Percentiles rank a stretch among this genome's conserved stretches.
Evolutionary conservation across 768 basidiomycete genomes (phyloP).

Genomic region (Obba rivulosa): DNA sequence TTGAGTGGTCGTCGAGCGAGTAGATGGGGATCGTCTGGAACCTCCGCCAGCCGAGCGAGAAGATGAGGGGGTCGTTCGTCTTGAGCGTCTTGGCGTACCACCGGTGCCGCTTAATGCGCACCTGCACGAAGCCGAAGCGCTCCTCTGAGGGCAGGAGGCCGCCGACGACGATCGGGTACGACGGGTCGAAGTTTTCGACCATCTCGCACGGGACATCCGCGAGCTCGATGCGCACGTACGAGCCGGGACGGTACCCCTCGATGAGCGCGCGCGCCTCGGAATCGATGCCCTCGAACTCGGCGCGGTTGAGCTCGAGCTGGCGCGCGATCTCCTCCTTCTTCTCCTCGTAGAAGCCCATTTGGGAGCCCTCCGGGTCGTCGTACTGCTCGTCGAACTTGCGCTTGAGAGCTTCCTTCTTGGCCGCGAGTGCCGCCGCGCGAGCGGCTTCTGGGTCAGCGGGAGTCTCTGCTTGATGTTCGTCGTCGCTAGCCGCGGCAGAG

Average conservation of each 20-base stretch:
- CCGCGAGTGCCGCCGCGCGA: slow-evolving; percentile 53
- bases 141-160: slow-evolving; percentile 89
- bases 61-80: slow-evolving; percentile 93
- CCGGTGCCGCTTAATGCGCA: slow-evolving; percentile 92
- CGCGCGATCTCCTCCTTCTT: slow-evolving; percentile 89
- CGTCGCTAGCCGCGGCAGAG: slow-evolving; percentile 31
- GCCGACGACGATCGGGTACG: slow-evolving; percentile 87
- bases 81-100: slow-evolving; percentile 92
- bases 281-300: slow-evolving; percentile 80
- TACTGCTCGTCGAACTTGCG: slow-evolving; percentile 97
- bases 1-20: slow-evolving; percentile 94
- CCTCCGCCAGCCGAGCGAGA: slow-evolving; percentile 96
- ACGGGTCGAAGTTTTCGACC: slow-evolving; percentile 88
- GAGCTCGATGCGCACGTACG: slow-evolving; percentile 92
- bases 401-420: slow-evolving; percentile 89
- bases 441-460: slow-evolving; percentile 31
- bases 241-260: slow-evolving; percentile 87
- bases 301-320: slow-evolving; percentile 76
- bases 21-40: slow-evolving; percentile 96
- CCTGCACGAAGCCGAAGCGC: slow-evolving; percentile 89
- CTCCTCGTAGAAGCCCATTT: slow-evolving; percentile 84
- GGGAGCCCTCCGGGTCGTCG: slow-evolving; percentile 77
- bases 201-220: slow-evolving; percentile 82
- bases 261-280: slow-evolving; percentile 73
- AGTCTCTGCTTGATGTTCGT: slow-evolving; percentile 26